A percentile compares a stretch with the other conserved stretches of the same genome.
Evolutionary conservation across 2,329 filamentous ascomycete species (phyloP).

Genomic region (Fusarium luffae): DNA sequence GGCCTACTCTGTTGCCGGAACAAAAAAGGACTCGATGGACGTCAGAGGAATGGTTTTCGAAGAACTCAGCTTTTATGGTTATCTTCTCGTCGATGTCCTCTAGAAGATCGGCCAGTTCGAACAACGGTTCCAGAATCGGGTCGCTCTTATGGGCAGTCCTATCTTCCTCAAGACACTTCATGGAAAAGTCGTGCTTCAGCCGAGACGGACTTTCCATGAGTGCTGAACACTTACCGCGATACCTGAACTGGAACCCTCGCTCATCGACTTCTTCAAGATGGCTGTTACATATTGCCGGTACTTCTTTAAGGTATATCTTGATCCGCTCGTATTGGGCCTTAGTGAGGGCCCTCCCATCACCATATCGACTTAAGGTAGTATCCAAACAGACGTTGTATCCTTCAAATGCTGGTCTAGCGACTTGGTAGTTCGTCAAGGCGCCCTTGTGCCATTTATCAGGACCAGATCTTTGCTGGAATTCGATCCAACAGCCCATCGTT

Average conservation of each 20-base stretch:
- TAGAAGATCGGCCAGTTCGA: no score
- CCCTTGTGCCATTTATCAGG: background rate
- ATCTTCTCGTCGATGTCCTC: background rate
- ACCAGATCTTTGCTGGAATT: background rate
- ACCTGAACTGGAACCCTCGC: background rate
- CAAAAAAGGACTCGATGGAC: background rate
- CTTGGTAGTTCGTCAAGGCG: background rate
- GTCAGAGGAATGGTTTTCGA: no score
- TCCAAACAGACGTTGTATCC: background rate
- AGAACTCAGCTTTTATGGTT: background rate
- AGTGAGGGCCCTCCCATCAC: background rate
- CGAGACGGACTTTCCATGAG: background rate
- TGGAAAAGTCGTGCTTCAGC: background rate
- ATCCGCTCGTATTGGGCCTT: background rate
- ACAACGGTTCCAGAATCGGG: background rate
- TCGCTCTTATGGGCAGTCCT: no score
- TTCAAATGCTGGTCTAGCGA: background rate
- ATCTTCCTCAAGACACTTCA: background rate
- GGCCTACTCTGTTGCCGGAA: background rate
- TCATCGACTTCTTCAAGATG: background rate
- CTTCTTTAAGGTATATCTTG: background rate
- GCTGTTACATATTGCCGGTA: background rate
- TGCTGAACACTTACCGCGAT: background rate
- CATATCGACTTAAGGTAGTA: background rate
- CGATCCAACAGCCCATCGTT: background rate